phyloP scores from a whole-genome alignment of 2,329 filamentous ascomycete genomes.

The Mycosphaerella sp. region DNA sequence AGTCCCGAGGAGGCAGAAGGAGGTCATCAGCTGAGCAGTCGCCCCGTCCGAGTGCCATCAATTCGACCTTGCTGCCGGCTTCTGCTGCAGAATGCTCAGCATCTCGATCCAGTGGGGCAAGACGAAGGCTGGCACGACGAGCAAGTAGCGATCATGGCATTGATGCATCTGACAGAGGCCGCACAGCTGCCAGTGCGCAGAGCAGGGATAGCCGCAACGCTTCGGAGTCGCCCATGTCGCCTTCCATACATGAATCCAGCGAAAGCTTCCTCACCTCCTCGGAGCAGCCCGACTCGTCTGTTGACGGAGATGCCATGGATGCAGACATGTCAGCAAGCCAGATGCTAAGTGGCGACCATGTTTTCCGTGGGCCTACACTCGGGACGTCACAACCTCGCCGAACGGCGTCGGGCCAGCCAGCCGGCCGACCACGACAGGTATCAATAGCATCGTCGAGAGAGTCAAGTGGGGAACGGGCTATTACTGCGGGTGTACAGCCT shows the following conservation, averaged over 20 bases:
- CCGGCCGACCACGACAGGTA: constrained; percentile 28
- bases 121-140: constrained; percentile 30
- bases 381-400: constrained; percentile 23
- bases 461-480: constrained; percentile 22
- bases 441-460: constrained; percentile 37
- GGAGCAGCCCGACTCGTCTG: constrained; percentile 25
- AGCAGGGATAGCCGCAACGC: constrained; percentile 37
- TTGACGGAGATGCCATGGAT: constrained; percentile 17
- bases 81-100: constrained; percentile 35
- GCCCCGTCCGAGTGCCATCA: constrained; percentile 35
- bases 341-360: constrained; percentile 78
- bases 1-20: constrained; percentile 1
- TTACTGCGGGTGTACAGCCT: constrained; percentile 27
- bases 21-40: constrained; percentile 14
- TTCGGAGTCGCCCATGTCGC: constrained; percentile 46
- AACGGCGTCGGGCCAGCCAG: constrained; percentile 20
- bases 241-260: constrained; percentile 56
- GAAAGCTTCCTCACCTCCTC: constrained; percentile 58
- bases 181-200: constrained; percentile 58
- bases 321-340: constrained; percentile 69
- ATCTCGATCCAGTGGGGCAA: constrained; percentile 41
- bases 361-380: constrained; percentile 76
- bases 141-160: constrained; percentile 32
- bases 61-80: constrained; percentile 41
- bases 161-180: constrained; percentile 37